Conservation (phyloP, 345 rosid species). For the Lagerstroemia speciosa region DNA sequence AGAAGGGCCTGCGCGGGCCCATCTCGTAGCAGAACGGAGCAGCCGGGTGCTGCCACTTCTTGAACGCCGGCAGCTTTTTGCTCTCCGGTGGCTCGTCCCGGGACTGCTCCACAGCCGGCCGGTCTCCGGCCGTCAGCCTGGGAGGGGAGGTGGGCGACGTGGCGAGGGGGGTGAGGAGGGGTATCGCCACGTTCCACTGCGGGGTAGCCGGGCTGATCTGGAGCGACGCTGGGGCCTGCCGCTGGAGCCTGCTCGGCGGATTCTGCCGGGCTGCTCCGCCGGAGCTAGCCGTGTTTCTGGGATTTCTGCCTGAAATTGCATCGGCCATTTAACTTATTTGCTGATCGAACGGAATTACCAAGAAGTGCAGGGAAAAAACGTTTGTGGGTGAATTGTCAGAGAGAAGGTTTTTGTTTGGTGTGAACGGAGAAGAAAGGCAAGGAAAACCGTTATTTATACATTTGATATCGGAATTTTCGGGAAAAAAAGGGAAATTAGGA, state of each 20-base stretch:
- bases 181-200: conserved; percentile 79
- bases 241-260: conserved; percentile 58
- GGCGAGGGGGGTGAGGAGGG: conserved; percentile 74
- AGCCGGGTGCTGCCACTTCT: conserved; percentile 96
- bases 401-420: not conserved
- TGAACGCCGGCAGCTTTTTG: conserved; percentile 34
- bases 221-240: conserved; percentile 62
- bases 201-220: conserved; percentile 40
- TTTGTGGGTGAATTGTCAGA: not conserved
- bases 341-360: not conserved
- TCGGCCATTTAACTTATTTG: not conserved
- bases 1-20: conserved; percentile 32
- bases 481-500: not conserved
- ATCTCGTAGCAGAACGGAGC: conserved; percentile 61
- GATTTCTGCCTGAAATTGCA: not conserved
- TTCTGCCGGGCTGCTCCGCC: not conserved
- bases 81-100: conserved; percentile 14
- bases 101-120: conserved; percentile 13
- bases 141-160: conserved; percentile 46
- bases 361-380: not conserved
- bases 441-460: not conserved
- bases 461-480: not conserved
- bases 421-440: not conserved
- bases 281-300: not conserved
- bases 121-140: conserved; percentile 2